Conservation (phyloP, 768 basidiomycete genomes). For the Leucosporidium creatinivorum region DNA sequence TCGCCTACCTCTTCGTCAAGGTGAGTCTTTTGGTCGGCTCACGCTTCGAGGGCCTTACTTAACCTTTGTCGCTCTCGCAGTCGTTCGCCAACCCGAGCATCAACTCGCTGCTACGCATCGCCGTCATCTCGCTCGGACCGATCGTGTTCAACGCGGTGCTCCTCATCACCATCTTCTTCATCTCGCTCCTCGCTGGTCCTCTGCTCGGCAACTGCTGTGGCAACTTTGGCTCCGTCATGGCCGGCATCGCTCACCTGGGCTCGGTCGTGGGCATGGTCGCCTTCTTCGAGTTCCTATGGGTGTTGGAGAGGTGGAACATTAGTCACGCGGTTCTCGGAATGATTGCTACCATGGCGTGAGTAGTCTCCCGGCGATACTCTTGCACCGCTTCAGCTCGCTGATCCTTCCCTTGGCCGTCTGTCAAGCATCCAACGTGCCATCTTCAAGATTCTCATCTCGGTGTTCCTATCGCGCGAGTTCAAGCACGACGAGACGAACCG, state of each 20-base stretch:
- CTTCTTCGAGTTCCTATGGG: constrained; percentile 98
- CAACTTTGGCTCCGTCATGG: constrained; percentile 86
- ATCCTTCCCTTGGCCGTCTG: too few species aligned
- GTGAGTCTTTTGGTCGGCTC: constrained; percentile 12
- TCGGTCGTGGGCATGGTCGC: constrained; percentile 77
- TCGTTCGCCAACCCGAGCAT: constrained; percentile 70
- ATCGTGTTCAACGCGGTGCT: constrained; percentile 92
- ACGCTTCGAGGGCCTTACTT: too few species aligned
- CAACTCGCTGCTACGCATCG: constrained; percentile 83
- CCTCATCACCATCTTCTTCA: constrained; percentile 75
- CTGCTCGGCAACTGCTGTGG: constrained; percentile 54
- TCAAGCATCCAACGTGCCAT: constrained; percentile 73
- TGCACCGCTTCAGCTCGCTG: too few species aligned
- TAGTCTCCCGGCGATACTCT: not conserved
- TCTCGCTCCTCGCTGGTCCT: constrained; percentile 87
- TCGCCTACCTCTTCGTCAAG: constrained; percentile 66
- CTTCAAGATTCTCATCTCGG: constrained; percentile 86
- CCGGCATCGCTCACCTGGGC: constrained; percentile 74
- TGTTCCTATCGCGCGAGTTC: constrained; percentile 93
- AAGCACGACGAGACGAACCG: constrained; percentile 98
- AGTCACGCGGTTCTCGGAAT: constrained; percentile 90
- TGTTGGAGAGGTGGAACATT: constrained; percentile 82
- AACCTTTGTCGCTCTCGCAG: not conserved
- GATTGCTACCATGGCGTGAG: constrained; percentile 67
- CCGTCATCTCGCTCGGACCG: constrained; percentile 84